Evolutionary conservation across 768 basidiomycete genomes (phyloP), one percentile per base, ranked within the genome.

Genomic region (Boletus vermiculosoides): DNA sequence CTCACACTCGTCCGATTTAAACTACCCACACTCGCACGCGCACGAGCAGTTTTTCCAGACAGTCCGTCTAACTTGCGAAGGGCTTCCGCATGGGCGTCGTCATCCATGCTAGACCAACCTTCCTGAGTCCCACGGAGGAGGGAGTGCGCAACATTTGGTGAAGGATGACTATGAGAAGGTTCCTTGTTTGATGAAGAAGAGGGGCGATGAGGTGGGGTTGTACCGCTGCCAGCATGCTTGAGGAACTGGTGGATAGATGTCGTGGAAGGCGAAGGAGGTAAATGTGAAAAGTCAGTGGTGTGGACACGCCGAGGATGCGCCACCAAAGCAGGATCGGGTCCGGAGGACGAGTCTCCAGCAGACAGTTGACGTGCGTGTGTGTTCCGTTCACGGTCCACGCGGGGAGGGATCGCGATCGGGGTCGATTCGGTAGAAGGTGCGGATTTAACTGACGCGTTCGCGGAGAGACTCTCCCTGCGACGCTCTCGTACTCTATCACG

Each of bases 31-130:
- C 92, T 93, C 4, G 89, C 87, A 25, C 92, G 83, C 12, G 89
- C 83, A 47, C 89, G 83, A 11, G 88, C 83, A 37, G 81, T 85
- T 68, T 88, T 90, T 1, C 87, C 87, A 12, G 83, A 83, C 12
- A 97, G 70, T 0, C 96, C 96, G 65, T 99, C 96, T 25, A 99
- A 74, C 74, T 96, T 97, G 53, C 94, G 84, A 36, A 99, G 78
- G 10, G 93, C 92, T 65, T 96, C 94, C 8, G 85, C 90, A 8
- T 96, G 94, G 16, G 88, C 87, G 64, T 91, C 87, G 67, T 95
- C 92, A 64, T 92, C 88, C 64, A 94, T 79, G 58, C 84, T 90
- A 16, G 87, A 87, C 91, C 91, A 94, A 28, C 92, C 92, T 70
- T 92, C 88, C 69, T 94, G 92, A 7, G 89, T 92, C 12, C 92